phyloP scores from a whole-genome alignment of 768 basidiomycete genomes.

The Lactarius akahatsu region DNA sequence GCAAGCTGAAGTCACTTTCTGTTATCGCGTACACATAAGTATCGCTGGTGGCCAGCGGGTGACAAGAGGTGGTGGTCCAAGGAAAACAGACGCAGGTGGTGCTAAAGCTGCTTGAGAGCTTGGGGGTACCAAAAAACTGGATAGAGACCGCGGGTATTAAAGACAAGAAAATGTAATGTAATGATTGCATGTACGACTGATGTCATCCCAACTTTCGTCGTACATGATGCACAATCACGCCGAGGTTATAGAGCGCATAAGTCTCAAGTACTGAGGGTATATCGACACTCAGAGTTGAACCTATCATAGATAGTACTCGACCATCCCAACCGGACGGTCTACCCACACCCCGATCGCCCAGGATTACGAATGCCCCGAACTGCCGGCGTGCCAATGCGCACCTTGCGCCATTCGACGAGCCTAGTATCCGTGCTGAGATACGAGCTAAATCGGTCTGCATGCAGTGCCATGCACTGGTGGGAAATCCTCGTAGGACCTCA shows the following conservation, averaged over 20 bases:
- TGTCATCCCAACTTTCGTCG: not conserved
- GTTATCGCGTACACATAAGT: slow-evolving; percentile 41
- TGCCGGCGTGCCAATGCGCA: slow-evolving; percentile 24
- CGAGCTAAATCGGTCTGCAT: not conserved
- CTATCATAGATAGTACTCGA: too few species aligned
- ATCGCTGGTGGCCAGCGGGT: slow-evolving; percentile 54
- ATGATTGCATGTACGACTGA: not conserved
- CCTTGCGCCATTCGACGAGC: slow-evolving; percentile 51
- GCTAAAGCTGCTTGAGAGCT: slow-evolving; percentile 54
- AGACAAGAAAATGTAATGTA: slow-evolving; percentile 42
- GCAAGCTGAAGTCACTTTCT: not conserved
- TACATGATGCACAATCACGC: too few species aligned
- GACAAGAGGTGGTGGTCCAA: slow-evolving; percentile 77
- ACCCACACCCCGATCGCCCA: slow-evolving; percentile 53
- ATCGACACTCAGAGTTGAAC: slow-evolving; percentile 29
- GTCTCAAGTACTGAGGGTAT: slow-evolving; percentile 19
- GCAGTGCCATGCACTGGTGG: not conserved
- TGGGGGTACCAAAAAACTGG: slow-evolving; percentile 69
- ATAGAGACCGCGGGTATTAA: slow-evolving; percentile 54
- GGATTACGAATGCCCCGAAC: slow-evolving; percentile 31
- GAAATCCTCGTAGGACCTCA: not conserved
- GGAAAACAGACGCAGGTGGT: slow-evolving; percentile 78
- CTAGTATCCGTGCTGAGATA: not conserved
- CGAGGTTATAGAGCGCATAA: too few species aligned
- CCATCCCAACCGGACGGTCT: slow-evolving; percentile 51